phyloP scores from a whole-genome alignment of 352 stramenopile genomes.

The Phytophthora tubulina region DNA sequence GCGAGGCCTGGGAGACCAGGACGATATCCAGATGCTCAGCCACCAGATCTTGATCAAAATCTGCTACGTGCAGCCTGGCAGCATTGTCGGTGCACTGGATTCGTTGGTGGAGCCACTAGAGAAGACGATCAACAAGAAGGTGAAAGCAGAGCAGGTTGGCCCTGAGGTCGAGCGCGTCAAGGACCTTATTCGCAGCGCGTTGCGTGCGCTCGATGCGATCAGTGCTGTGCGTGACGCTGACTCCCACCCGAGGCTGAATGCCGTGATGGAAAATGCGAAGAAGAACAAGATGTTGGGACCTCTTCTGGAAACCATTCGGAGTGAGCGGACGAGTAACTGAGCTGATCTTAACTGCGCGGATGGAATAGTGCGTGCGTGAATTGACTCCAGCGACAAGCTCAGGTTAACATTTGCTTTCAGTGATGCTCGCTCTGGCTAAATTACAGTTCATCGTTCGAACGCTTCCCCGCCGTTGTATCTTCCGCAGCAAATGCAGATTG shows the following conservation, averaged over 20 bases:
- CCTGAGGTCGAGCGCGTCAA: slow-evolving; percentile 96
- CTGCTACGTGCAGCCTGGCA: slow-evolving; percentile 80
- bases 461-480: neutral
- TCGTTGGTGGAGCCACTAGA: slow-evolving; percentile 93
- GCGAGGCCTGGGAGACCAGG: slow-evolving; percentile 92
- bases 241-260: slow-evolving; percentile 75
- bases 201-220: slow-evolving; percentile 90
- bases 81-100: slow-evolving; percentile 89
- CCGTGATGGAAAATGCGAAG: slow-evolving; percentile 71
- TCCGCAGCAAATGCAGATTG: slow-evolving; percentile 3
- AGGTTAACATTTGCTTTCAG: slow-evolving; percentile 9
- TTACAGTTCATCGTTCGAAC: slow-evolving; percentile 49
- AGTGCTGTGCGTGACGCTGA: slow-evolving; percentile 77
- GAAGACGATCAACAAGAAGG: slow-evolving; percentile 96
- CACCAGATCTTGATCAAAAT: slow-evolving; percentile 98
- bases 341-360: neutral
- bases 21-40: slow-evolving; percentile 97
- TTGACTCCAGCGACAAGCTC: slow-evolving; percentile 6
- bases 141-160: slow-evolving; percentile 96
- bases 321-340: slow-evolving; percentile 55
- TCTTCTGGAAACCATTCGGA: slow-evolving; percentile 74
- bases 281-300: slow-evolving; percentile 72
- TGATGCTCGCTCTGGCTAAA: neutral
- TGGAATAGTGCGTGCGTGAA: slow-evolving; percentile 11
- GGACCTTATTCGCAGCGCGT: slow-evolving; percentile 96